Evolutionary conservation across 2,329 filamentous ascomycete genomes (phyloP).

Genomic region (Pyrenochaeta sp.): DNA sequence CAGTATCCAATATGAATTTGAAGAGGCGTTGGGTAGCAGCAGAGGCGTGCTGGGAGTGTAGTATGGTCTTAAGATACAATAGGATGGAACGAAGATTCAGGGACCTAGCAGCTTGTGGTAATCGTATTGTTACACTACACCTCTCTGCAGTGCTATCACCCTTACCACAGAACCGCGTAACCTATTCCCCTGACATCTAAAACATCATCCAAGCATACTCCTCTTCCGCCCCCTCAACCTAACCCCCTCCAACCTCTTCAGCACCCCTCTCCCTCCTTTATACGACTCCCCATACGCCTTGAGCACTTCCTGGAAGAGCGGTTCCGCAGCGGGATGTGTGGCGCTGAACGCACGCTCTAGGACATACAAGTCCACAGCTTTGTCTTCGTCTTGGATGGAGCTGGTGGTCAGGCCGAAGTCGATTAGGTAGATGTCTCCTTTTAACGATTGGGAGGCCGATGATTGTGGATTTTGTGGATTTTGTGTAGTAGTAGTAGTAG

Average conservation of each 20-base stretch:
- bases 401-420: constrained; percentile 92
- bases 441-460: constrained; percentile 41
- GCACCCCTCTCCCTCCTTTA: constrained; percentile 75
- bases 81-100: too few relatives aligned
- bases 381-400: constrained; percentile 85
- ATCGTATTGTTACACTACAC: too few relatives aligned
- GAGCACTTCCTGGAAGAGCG: constrained; percentile 76
- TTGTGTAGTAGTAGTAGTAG: background rate
- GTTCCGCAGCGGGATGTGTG: constrained; percentile 87
- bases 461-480: background rate
- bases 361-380: constrained; percentile 95
- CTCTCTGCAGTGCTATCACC: too few relatives aligned
- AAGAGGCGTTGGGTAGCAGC: too few relatives aligned
- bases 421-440: constrained; percentile 86
- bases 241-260: constrained; percentile 89
- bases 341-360: constrained; percentile 93
- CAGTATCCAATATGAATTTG: too few relatives aligned
- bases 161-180: too few relatives aligned
- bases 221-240: constrained; percentile 93
- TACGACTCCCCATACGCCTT: constrained; percentile 76
- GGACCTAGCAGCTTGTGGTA: too few relatives aligned
- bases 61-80: too few relatives aligned
- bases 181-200: too few relatives aligned
- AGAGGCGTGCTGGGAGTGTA: too few relatives aligned
- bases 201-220: constrained; percentile 84